Base-by-base conservation (phyloP, 2,329 filamentous ascomycete genomes). In the Cercospora janseana region DNA sequence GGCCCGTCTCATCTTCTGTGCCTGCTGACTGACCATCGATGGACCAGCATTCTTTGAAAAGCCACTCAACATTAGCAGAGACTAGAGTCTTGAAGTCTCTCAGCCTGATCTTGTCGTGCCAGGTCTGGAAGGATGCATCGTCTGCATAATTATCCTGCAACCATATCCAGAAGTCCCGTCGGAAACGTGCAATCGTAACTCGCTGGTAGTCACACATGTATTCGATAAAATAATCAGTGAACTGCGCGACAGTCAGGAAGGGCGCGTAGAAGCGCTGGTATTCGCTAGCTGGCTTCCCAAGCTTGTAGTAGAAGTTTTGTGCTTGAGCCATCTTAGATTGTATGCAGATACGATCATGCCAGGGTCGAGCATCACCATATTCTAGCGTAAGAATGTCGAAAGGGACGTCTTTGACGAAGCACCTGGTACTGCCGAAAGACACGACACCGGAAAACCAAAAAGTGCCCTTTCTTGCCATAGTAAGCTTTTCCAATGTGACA, bases 221-320 rank as follows among this genome's bases (percentile, higher is more conserved):
- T 54, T 90, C 85, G 1, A 90, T 74, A 18, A 86, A 77, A 59
- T 89, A 82, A 62, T 91, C 92, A 0, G 79, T 75, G 0, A 93
- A 70, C 45, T 85, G 77, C 0, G 81, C 84, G 1, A 91, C 67
- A 87, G 87, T 93, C 0, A 83, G 52, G 54, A 89, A 92, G 0
- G 80, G 75, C 0, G 69, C 41, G 51, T 83, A 78, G 59, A 84
- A 90, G 2, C 80, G 70, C 8, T 53, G 55, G 60, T 93, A 94
- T 28, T 83, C 81, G 0, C 55, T 21, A 0, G 81, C 73, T 0
- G 88, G 85, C 1, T 50, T 56, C 1, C 60, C 60, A 1, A 94
- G 66, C 7, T 75, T 75, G 62, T 90, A 93, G 72, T 83, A 92
- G 0, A 88, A 65, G 47, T 42, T 3, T 37, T 27, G 43, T 8